Percentiles rank a stretch among this genome's conserved stretches.
These are phyloP conservation scores for Magnolia sinica DNA, from an alignment of 164 flowering plant genomes.

Conservation along the genomic window DNA sequence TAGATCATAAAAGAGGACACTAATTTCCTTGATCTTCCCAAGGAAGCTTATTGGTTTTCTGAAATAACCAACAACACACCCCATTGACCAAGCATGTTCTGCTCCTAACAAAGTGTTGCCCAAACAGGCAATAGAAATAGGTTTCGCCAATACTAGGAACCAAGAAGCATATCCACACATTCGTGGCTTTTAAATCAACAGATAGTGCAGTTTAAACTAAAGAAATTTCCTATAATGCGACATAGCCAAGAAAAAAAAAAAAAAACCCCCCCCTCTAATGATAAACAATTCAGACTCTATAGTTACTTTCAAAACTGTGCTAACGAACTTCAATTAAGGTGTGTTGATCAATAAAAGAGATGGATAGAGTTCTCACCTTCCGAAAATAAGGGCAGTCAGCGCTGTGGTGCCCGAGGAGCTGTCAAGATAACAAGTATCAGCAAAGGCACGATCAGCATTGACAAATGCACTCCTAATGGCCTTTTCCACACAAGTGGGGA, in stretches of 20 bases:
- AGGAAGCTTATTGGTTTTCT: not conserved
- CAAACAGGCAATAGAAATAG: not conserved
- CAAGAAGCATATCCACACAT: not conserved
- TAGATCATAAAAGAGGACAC: too few species aligned
- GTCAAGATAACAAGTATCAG: conserved; percentile 67
- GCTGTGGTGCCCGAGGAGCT: conserved; percentile 95
- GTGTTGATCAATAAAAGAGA: not conserved
- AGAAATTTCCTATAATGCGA: not conserved
- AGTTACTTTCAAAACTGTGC: too few species aligned
- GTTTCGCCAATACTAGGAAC: not conserved
- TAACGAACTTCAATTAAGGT: not conserved
- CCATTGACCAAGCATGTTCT: not conserved
- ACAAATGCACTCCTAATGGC: conserved; percentile 77
- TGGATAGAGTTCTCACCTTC: conserved; percentile 43
- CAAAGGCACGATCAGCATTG: conserved; percentile 80
- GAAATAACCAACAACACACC: not conserved
- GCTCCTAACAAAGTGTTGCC: not conserved
- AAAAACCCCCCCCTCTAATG: not conserved
- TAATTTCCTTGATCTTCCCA: not conserved
- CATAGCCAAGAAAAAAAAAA: not conserved
- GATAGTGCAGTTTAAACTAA: not conserved
- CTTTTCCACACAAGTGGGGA: conserved; percentile 55
- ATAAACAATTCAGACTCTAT: too few species aligned
- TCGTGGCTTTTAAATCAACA: not conserved
- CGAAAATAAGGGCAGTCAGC: conserved; percentile 64